Evolutionary conservation across 306 rosid genomes (phyloP).

Genomic region (Argentina anserina): DNA sequence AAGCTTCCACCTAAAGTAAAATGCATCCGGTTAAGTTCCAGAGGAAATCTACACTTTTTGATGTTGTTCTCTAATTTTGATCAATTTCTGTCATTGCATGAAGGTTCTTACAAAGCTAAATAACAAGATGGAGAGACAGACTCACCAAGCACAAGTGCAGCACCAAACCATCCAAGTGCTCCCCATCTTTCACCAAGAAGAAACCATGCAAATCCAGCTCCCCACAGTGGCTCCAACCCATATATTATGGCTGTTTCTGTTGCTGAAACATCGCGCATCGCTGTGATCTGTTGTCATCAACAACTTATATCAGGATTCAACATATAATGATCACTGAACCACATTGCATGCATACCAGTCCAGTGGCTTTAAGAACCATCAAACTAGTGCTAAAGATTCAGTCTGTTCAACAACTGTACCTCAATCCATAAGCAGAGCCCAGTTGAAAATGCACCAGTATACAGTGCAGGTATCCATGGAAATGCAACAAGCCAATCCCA

Average conservation of each 20-base stretch:
- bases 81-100: neutral
- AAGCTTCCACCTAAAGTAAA: conserved; percentile 54
- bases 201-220: conserved; percentile 77
- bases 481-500: conserved; percentile 52
- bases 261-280: conserved; percentile 76
- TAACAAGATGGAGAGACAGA: neutral
- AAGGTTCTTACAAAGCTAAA: neutral
- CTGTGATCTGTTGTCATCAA: conserved; percentile 44
- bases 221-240: conserved; percentile 79
- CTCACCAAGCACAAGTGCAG: conserved; percentile 58
- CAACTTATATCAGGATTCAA: neutral
- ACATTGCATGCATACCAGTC: neutral
- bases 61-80: neutral
- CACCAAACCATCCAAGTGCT: conserved; percentile 61
- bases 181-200: conserved; percentile 86
- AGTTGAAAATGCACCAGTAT: conserved; percentile 67
- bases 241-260: conserved; percentile 73
- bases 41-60: neutral
- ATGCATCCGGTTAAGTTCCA: neutral
- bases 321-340: neutral
- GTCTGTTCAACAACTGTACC: conserved; percentile 29
- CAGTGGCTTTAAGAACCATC: neutral
- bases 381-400: neutral
- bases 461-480: conserved; percentile 77
- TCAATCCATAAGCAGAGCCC: conserved; percentile 68